phyloP scores from a whole-genome alignment of 352 stramenopile species.

The Phytophthora pinifolia region DNA sequence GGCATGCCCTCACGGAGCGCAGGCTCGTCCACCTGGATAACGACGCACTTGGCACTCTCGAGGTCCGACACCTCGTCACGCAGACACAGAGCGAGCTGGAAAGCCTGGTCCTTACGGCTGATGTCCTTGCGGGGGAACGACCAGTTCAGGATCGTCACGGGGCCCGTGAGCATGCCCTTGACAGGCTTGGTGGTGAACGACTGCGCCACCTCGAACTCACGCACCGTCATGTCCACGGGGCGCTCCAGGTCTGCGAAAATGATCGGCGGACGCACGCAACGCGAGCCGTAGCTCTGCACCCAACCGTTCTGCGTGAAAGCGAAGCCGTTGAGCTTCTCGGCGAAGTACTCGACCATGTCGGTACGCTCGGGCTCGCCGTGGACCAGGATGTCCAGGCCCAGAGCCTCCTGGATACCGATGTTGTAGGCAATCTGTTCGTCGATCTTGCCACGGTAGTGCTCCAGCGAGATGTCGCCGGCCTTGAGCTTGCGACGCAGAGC shows the following conservation, averaged over 20 bases:
- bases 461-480: constrained; percentile 68
- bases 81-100: constrained; percentile 89
- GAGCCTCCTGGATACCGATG: constrained; percentile 90
- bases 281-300: constrained; percentile 93
- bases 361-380: constrained; percentile 93
- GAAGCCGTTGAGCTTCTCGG: constrained; percentile 92
- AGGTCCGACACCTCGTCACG: constrained; percentile 92
- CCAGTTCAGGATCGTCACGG: constrained; percentile 96
- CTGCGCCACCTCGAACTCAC: constrained; percentile 91
- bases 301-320: constrained; percentile 92
- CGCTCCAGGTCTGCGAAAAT: constrained; percentile 90
- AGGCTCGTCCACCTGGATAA: constrained; percentile 93
- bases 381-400: constrained; percentile 93
- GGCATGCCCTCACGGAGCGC: constrained; percentile 93
- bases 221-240: constrained; percentile 87
- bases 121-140: constrained; percentile 93
- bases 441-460: constrained; percentile 85
- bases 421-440: constrained; percentile 92
- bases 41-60: constrained; percentile 83
- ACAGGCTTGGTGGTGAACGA: constrained; percentile 89
- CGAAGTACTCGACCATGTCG: constrained; percentile 97
- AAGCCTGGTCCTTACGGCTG: constrained; percentile 85
- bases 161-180: constrained; percentile 94
- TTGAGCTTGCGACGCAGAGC: constrained; percentile 81
- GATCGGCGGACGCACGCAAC: constrained; percentile 91